A percentile compares a stretch with the other conserved stretches of the same genome.
Evolutionary conservation across 1,139 yeast species (phyloP).

Genomic region (Tardiomyces depauwii): DNA sequence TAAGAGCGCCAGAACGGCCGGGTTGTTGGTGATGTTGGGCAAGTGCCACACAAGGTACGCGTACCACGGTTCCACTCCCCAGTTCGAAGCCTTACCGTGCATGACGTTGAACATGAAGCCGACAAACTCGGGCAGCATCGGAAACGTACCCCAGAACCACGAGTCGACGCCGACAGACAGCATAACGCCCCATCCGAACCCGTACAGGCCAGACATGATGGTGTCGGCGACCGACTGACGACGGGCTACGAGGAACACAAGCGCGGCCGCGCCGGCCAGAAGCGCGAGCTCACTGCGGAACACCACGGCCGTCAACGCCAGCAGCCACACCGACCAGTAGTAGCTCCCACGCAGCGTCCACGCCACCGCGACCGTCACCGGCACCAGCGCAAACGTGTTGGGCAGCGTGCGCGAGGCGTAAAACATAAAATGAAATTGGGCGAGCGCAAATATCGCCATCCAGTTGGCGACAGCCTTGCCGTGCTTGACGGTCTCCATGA

Average conservation of each 20-base stretch:
- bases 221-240: constrained; percentile 33
- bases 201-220: constrained; percentile 36
- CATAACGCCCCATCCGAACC: constrained; percentile 42
- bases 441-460: constrained; percentile 45
- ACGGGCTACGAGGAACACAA: constrained; percentile 26
- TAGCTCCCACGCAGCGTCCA: constrained; percentile 40
- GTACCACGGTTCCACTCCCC: constrained; percentile 76
- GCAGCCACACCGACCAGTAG: constrained; percentile 40
- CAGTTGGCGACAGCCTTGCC: constrained; percentile 25
- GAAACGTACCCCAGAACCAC: constrained; percentile 53
- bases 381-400: constrained; percentile 73
- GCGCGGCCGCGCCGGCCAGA: constrained; percentile 37
- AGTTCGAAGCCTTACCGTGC: constrained; percentile 55
- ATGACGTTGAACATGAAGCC: constrained; percentile 67
- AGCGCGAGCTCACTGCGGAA: constrained; percentile 67
- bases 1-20: constrained; percentile 41
- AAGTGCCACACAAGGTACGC: constrained; percentile 56
- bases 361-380: constrained; percentile 47
- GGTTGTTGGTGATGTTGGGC: constrained; percentile 47
- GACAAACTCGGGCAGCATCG: constrained; percentile 56
- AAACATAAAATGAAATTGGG: constrained; percentile 72
- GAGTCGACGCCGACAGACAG: constrained; percentile 52
- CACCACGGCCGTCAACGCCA: constrained; percentile 54
- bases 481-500: constrained; percentile 5
- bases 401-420: constrained; percentile 79